A percentile compares a stretch with the other conserved stretches of the same genome.
Evolutionary conservation across 2,329 filamentous ascomycete species (phyloP).

Genomic region (Hypoxylon sp.): DNA sequence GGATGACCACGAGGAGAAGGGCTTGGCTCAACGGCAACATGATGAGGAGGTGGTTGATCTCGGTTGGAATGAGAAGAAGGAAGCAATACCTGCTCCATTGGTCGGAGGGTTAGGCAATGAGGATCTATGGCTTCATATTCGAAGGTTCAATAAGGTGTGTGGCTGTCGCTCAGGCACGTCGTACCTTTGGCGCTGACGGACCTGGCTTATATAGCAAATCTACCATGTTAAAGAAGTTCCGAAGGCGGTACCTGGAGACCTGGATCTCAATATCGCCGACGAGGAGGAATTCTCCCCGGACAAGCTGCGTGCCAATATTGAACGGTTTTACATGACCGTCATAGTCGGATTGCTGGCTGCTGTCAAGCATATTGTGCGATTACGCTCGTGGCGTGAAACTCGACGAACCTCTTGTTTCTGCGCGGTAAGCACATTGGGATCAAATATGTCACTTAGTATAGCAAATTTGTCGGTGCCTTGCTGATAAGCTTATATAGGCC

Average conservation of each 20-base stretch:
- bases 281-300: constrained; percentile 89
- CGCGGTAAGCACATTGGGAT: constrained; percentile 53
- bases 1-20: constrained; percentile 59
- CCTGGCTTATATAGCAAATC: constrained; percentile 59
- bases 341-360: constrained; percentile 74
- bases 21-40: constrained; percentile 60
- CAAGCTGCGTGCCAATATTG: constrained; percentile 81
- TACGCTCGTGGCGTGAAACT: constrained; percentile 84
- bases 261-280: constrained; percentile 85
- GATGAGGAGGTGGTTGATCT: constrained; percentile 72
- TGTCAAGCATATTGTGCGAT: constrained; percentile 79
- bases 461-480: not conserved
- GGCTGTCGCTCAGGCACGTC: not conserved
- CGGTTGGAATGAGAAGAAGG: constrained; percentile 75
- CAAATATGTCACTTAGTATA: not conserved
- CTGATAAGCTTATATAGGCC: constrained; percentile 44
- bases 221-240: constrained; percentile 77
- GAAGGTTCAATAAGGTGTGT: constrained; percentile 78
- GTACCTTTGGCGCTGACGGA: constrained; percentile 26
- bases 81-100: constrained; percentile 69
- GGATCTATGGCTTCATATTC: constrained; percentile 77
- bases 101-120: constrained; percentile 79
- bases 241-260: constrained; percentile 70
- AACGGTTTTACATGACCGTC: constrained; percentile 86
- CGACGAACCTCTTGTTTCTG: constrained; percentile 76